Conservation (phyloP, 2,329 filamentous ascomycete genomes). For the Geosmithia morbida region DNA sequence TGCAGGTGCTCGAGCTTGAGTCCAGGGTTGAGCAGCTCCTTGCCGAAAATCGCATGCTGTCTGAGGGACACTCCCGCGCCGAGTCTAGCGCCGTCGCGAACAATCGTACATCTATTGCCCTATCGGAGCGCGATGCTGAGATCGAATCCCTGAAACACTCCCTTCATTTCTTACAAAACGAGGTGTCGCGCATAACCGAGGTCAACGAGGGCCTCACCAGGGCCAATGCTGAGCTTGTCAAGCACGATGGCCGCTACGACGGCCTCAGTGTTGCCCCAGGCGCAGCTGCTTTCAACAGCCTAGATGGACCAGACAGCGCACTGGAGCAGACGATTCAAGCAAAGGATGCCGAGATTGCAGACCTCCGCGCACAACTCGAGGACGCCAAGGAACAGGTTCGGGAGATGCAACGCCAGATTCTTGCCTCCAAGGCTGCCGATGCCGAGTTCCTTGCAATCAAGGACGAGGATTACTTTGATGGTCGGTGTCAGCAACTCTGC, state of each 20-base stretch:
- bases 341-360: constrained; percentile 72
- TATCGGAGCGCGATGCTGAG: constrained; percentile 75
- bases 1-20: constrained; percentile 92
- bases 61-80: constrained; percentile 54
- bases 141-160: constrained; percentile 71
- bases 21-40: constrained; percentile 69
- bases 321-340: constrained; percentile 54
- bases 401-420: constrained; percentile 35
- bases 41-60: constrained; percentile 69
- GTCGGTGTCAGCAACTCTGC: constrained; percentile 85
- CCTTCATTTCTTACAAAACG: constrained; percentile 66
- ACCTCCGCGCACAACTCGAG: constrained; percentile 65
- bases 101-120: constrained; percentile 49
- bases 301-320: constrained; percentile 51
- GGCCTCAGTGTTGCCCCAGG: constrained; percentile 50
- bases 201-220: constrained; percentile 69
- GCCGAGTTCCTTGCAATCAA: constrained; percentile 61
- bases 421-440: constrained; percentile 44
- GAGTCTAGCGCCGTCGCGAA: constrained; percentile 43
- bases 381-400: constrained; percentile 50
- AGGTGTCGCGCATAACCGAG: constrained; percentile 67
- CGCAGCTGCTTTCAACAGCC: constrained; percentile 48
- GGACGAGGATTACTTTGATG: constrained; percentile 93
- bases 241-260: constrained; percentile 59
- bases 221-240: constrained; percentile 62